These are phyloP conservation scores for Backusella sp. DNA, from an alignment of 192 early-diverging fungal genomes.

Conservation along the genomic window DNA sequence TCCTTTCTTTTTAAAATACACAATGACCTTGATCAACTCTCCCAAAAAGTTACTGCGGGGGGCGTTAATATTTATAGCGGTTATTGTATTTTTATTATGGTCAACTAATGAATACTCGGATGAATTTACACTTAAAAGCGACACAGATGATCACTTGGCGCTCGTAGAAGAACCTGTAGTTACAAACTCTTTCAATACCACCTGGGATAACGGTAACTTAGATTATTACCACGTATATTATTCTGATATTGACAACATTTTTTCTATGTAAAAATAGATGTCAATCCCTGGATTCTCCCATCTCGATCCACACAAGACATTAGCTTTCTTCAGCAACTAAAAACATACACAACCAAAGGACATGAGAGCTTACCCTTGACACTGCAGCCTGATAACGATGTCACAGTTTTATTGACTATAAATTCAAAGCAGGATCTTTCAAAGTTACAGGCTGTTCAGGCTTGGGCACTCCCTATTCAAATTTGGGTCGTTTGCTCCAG, in stretches of 20 bases:
- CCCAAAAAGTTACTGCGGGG: background rate
- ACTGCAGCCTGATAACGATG: background rate
- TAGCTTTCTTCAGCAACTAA: background rate
- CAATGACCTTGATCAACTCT: background rate
- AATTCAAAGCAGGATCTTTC: constrained; percentile 4
- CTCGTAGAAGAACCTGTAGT: background rate
- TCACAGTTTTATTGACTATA: constrained; percentile 5
- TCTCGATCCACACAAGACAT: background rate
- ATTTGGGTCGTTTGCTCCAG: background rate
- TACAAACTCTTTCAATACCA: constrained; percentile 7
- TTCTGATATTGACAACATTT: background rate
- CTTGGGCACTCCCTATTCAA: background rate
- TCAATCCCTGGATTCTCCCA: background rate
- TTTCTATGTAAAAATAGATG: background rate
- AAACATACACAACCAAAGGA: constrained; percentile 5
- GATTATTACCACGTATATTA: background rate
- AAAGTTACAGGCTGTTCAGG: background rate
- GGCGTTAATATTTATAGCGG: background rate
- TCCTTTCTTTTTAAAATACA: background rate
- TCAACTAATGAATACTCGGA: constrained; percentile 7
- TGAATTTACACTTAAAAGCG: constrained; percentile 1
- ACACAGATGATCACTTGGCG: constrained; percentile 1
- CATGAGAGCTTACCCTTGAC: background rate
- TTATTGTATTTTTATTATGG: background rate
- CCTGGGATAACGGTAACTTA: background rate